Evolutionary conservation across 805 yeast genomes (phyloP).

Genomic region (Clavispora santaluciae): DNA sequence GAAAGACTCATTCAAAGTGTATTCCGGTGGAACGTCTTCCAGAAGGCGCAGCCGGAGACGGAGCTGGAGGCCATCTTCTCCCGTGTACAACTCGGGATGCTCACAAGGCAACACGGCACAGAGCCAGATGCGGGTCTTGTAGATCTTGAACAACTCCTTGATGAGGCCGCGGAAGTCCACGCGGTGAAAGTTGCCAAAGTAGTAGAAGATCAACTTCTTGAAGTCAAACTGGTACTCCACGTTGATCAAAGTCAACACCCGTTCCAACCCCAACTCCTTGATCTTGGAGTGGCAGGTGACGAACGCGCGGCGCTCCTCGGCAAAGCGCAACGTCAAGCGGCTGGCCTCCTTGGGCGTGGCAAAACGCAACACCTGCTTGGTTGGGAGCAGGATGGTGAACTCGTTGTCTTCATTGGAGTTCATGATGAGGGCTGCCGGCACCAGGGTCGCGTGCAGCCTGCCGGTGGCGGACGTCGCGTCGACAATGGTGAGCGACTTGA

Average conservation of each 20-base stretch:
- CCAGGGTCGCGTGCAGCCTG: constrained; percentile 36
- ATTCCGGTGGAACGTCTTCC: constrained; percentile 30
- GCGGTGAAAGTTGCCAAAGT: constrained; percentile 42
- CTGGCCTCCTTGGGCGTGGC: constrained; percentile 68
- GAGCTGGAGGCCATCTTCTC: constrained; percentile 5
- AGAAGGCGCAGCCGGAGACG: constrained; percentile 1
- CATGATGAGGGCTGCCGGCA: constrained; percentile 33
- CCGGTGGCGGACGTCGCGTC: constrained; percentile 22
- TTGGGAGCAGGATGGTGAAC: constrained; percentile 61
- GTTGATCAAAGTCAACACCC: constrained; percentile 39
- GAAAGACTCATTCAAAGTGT: constrained; percentile 23
- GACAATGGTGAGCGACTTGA: constrained; percentile 43
- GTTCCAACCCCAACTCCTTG: constrained; percentile 44
- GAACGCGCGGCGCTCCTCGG: constrained; percentile 69
- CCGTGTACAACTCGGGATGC: constrained; percentile 27
- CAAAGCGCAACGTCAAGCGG: constrained; percentile 56
- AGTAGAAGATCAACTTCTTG: constrained; percentile 42
- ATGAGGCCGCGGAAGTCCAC: constrained; percentile 41
- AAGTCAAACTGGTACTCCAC: constrained; percentile 44
- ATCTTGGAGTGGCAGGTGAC: constrained; percentile 53
- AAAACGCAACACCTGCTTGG: constrained; percentile 72
- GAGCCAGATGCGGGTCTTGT: constrained; percentile 44
- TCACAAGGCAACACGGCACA: constrained; percentile 43
- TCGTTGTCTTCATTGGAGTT: constrained; percentile 52
- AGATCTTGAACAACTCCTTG: constrained; percentile 41